Evolutionary conservation across 2,329 filamentous ascomycete species (phyloP).

Genomic region (Beauveria brongniartii): DNA sequence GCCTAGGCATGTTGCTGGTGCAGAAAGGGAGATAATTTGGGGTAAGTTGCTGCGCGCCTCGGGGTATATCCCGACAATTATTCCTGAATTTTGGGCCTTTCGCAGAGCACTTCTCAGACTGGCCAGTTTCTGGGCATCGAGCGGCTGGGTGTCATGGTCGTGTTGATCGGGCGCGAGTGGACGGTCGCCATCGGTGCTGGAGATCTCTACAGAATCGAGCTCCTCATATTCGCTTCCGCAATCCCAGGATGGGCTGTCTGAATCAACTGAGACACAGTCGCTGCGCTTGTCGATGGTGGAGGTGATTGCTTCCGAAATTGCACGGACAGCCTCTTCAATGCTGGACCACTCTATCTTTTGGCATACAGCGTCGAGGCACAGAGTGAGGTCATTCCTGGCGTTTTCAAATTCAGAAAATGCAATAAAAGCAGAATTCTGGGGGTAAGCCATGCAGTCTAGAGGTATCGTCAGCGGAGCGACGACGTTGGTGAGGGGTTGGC

Average conservation of each 20-base stretch:
- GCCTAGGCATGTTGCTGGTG: slow-evolving; percentile 60
- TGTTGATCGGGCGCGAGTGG: neutral
- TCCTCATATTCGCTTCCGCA: slow-evolving; percentile 20
- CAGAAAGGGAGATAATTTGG: slow-evolving; percentile 54
- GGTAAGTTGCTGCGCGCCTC: slow-evolving; percentile 35
- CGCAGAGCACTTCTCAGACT: slow-evolving; percentile 39
- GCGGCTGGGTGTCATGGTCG: slow-evolving; percentile 23
- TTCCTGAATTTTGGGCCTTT: slow-evolving; percentile 54
- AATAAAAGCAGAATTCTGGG: neutral
- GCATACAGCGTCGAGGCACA: neutral
- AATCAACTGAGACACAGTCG: slow-evolving; percentile 19
- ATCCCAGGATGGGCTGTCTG: neutral
- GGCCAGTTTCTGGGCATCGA: slow-evolving; percentile 24
- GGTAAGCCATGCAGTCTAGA: slow-evolving; percentile 5
- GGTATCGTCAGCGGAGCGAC: neutral
- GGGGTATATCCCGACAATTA: slow-evolving; percentile 55
- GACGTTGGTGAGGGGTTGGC: neutral
- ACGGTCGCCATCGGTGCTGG: slow-evolving; percentile 24
- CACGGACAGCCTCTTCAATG: neutral
- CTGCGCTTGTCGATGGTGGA: slow-evolving; percentile 26
- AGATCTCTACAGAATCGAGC: slow-evolving; percentile 26
- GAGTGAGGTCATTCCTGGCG: neutral
- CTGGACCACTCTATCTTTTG: neutral
- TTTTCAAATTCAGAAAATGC: neutral
- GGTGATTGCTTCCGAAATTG: slow-evolving; percentile 21